phyloP scores from a whole-genome alignment of 495 filamentous ascomycete genomes.

The Symbiotaphrina buchneri region DNA sequence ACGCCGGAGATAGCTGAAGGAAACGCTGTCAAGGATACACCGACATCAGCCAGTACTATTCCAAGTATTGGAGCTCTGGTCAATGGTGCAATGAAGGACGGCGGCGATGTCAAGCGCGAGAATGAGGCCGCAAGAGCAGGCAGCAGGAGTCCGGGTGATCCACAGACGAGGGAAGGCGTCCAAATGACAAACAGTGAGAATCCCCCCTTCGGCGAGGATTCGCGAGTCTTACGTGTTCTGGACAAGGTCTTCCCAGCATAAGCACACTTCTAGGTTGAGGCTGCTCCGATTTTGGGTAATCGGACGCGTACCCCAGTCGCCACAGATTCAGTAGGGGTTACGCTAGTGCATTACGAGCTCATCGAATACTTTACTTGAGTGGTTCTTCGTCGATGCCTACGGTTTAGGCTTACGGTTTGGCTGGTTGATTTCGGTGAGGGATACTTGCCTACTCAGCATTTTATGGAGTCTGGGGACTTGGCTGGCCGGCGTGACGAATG shows the following conservation, averaged over 20 bases:
- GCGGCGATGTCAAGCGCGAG: slow-evolving; percentile 13
- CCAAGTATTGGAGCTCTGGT: slow-evolving; percentile 4
- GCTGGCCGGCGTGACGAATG: no score
- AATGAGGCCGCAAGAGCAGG: slow-evolving; percentile 12
- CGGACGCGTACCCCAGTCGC: no score
- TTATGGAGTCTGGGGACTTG: no score
- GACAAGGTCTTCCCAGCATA: slow-evolving; percentile 15
- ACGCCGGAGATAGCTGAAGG: slow-evolving; percentile 1
- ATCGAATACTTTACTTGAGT: no score
- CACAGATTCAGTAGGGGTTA: no score
- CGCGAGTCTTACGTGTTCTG: slow-evolving; percentile 38
- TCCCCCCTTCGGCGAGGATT: slow-evolving; percentile 38
- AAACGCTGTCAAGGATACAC: neutral
- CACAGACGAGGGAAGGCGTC: slow-evolving; percentile 17
- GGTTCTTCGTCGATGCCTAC: no score
- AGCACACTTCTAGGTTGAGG: no score
- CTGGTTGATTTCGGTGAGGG: no score
- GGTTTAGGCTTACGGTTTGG: no score
- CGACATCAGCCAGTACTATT: slow-evolving; percentile 1
- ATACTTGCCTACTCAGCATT: no score
- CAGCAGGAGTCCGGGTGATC: slow-evolving; percentile 13
- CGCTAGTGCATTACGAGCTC: no score
- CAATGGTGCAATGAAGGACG: slow-evolving; percentile 6
- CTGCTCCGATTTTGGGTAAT: no score
- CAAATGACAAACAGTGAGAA: slow-evolving; percentile 40